Conservation (phyloP, 2,329 filamentous ascomycete species). For the Penicillium oxalicum region DNA sequence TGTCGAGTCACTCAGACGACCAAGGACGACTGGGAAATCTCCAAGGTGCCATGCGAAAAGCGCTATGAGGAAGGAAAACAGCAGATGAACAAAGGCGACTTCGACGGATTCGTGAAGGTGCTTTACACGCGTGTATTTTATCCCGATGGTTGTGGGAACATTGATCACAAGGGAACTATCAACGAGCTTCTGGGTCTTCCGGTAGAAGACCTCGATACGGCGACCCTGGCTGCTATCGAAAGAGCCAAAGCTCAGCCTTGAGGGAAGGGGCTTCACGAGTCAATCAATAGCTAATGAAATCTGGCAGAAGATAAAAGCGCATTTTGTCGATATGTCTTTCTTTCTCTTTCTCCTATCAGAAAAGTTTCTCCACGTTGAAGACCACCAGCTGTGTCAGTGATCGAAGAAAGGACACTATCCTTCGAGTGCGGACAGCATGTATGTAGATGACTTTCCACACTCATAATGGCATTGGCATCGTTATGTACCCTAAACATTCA, state of each 20-base stretch:
- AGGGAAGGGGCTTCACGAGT: neutral
- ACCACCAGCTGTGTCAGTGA: too few species aligned
- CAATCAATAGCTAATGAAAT: neutral
- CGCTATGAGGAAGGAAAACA: constrained; percentile 45
- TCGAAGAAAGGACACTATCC: too few species aligned
- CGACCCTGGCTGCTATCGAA: constrained; percentile 45
- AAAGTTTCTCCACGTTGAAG: too few species aligned
- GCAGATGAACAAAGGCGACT: constrained; percentile 39
- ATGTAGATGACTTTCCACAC: too few species aligned
- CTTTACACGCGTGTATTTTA: constrained; percentile 54
- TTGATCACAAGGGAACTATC: constrained; percentile 32
- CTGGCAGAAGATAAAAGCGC: neutral
- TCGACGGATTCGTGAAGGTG: constrained; percentile 40
- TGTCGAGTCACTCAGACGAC: constrained; percentile 20
- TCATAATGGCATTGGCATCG: too few species aligned
- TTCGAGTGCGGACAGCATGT: too few species aligned
- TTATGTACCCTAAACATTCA: too few species aligned
- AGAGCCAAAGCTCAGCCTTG: constrained; percentile 1
- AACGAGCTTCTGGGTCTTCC: constrained; percentile 52
- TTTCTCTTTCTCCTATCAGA: too few species aligned
- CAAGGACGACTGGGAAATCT: constrained; percentile 41
- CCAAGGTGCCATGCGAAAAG: constrained; percentile 41
- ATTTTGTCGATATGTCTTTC: neutral
- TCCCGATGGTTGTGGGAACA: constrained; percentile 36
- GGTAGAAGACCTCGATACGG: constrained; percentile 53